Evolutionary conservation across 2,329 filamentous ascomycete species (phyloP), one percentile per base, ranked within the genome.

Genomic region (Ploettnerulaceae sp.): DNA sequence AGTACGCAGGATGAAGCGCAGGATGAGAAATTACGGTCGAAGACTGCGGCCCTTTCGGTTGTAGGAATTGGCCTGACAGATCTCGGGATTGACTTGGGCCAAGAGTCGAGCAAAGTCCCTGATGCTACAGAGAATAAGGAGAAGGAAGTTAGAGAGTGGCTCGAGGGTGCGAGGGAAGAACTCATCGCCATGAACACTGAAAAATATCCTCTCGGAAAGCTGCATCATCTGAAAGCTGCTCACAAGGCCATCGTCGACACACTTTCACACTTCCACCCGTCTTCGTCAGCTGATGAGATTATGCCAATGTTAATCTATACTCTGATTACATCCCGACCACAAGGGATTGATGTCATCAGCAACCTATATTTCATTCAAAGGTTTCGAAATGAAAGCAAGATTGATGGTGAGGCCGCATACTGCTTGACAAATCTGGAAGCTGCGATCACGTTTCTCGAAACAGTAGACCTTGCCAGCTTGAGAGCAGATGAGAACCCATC

Each of bases 241-340:
- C 93, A 97, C 66, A 94, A 94, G 70, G 85, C 83, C 54, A 97
- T 98, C 53, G 93, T 98, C 38, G 91, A 97, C 64, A 90, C 89
- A 1, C 66, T 84, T 38, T 75, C 79, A 3, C 74, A 80, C 57
- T 82, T 83, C 49, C 79, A 82, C 52, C 79, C 78, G 14, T 82
- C 90, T 0, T 95, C 93, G 1, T 97, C 93, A 1, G 93, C 93
- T 2, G 93, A 98, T 63, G 93, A 97, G 67, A 94, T 98, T 45
- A 82, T 98, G 65, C 93, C 93, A 0, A 95, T 95, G 66, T 76
- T 98, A 53, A 98, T 98, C 52, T 98, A 95, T 69, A 88, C 89
- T 0, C 77, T 98, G 50, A 94, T 98, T 63, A 96, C 89, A 2
- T 84, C 90, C 34, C 84, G 89, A 0, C 86, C 90, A 0, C 86